Percentiles rank a stretch among this genome's conserved stretches.
These are phyloP conservation scores for Aureobasidium lini DNA, from an alignment of 2,329 filamentous ascomycete species.

Conservation along the genomic window DNA sequence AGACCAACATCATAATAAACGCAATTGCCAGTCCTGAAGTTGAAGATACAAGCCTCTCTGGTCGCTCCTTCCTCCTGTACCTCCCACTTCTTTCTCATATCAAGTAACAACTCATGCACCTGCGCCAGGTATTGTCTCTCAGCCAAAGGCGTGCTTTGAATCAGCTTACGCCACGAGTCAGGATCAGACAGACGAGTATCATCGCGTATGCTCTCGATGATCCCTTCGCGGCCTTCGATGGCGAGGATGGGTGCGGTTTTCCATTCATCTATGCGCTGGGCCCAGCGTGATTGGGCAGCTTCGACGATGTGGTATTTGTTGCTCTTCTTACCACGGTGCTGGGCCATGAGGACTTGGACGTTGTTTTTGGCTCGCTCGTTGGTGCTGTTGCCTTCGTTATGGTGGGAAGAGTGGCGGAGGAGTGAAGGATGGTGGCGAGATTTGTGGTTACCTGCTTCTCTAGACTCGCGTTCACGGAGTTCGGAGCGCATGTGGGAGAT, in stretches of 20 bases:
- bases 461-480: conserved; percentile 68
- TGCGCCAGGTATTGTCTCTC: conserved; percentile 79
- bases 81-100: conserved; percentile 52
- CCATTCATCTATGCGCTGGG: conserved; percentile 61
- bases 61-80: conserved; percentile 33
- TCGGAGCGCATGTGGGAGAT: conserved; percentile 74
- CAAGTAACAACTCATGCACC: conserved; percentile 65
- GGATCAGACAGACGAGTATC: conserved; percentile 68
- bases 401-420: conserved; percentile 32
- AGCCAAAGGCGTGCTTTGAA: conserved; percentile 66
- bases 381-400: conserved; percentile 32
- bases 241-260: conserved; percentile 74
- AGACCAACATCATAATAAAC: conserved; percentile 72
- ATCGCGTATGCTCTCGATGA: conserved; percentile 65
- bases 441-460: conserved; percentile 39
- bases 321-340: conserved; percentile 82
- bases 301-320: conserved; percentile 83
- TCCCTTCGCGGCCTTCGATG: conserved; percentile 77
- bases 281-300: conserved; percentile 52
- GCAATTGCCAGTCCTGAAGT: conserved; percentile 76
- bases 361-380: conserved; percentile 50
- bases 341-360: conserved; percentile 75
- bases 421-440: conserved; percentile 26
- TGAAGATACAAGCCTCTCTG: conserved; percentile 80
- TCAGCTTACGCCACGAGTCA: conserved; percentile 75